Base-by-base conservation (phyloP, 345 rosid genomes). In the Rhizophora apiculata region DNA sequence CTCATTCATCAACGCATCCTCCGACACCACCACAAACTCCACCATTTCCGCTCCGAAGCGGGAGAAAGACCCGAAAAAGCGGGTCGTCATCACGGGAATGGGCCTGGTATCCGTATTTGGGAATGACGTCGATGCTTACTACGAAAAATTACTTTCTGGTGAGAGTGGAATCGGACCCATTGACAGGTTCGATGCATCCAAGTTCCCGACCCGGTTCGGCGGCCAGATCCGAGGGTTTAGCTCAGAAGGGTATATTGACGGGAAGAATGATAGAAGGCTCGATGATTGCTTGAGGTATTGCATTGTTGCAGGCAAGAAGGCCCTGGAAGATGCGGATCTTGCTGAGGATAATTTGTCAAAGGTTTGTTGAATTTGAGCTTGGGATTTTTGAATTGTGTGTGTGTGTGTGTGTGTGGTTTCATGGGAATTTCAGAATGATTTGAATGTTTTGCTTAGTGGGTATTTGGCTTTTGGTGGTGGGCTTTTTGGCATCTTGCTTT, bases 261-360 rank as follows among this genome's bases (percentile, higher is more conserved):
- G 97, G 32, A 96, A 96, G 86, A 96, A 92, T 64, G 98, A 96
- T 74, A 76, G 99, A 77, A 68, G 99, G 59, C 94, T 92, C 58
- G 99, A 96, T 68, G 96, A 96, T 85, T 90, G 94, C 79, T 85
- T 92, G 88, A 84, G 97, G 82, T 96, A 96, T 79, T 85, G 98
- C 90, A 85, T 96, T 85, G 99, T 96, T 36, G 99, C 98, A 1
- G 98, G 93, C 3, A 96, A 90, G 84, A 92, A 90, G 77, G 98
- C 99, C 15, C 85, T 96, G 26, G 98, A 90, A 69, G 72, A 86
- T 81, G 96, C 99, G 19, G 88, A 82, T 82, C 97, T 92, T 72
- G 98, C 92, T 11, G 91, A 90, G 54, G 96, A 90, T 76, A 79
- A 74, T 73, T 85, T 80, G 37, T 70, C 84, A 67, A 84, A 86